These are phyloP conservation scores for Termitomyces sp. DNA, from an alignment of 768 basidiomycete species.

Conservation along the genomic window DNA sequence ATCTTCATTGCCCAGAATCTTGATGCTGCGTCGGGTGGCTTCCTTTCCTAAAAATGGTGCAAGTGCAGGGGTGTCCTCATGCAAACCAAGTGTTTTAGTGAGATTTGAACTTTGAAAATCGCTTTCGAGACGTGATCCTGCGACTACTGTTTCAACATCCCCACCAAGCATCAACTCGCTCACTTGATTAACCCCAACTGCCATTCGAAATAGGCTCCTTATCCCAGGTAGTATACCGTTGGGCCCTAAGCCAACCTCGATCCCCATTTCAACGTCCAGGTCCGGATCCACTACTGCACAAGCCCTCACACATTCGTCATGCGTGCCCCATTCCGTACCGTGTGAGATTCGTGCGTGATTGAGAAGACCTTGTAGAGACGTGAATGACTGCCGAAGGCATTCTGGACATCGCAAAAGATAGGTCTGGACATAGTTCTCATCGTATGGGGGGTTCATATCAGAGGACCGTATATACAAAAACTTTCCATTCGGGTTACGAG, in stretches of 20 bases:
- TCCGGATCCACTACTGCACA: constrained; percentile 38
- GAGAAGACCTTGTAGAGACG: constrained; percentile 46
- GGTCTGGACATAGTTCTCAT: constrained; percentile 18
- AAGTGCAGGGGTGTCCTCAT: constrained; percentile 43
- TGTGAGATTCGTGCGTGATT: constrained; percentile 50
- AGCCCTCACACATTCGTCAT: constrained; percentile 48
- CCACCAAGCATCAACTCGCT: neutral
- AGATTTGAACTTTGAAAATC: constrained; percentile 20
- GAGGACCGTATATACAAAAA: constrained; percentile 36
- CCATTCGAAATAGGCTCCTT: constrained; percentile 42
- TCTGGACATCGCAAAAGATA: constrained; percentile 40
- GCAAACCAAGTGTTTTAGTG: constrained; percentile 39
- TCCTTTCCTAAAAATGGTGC: constrained; percentile 43
- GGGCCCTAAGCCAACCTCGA: constrained; percentile 37
- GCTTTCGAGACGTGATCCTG: neutral
- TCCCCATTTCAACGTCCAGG: constrained; percentile 33
- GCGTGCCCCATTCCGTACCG: constrained; percentile 44
- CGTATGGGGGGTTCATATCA: constrained; percentile 15
- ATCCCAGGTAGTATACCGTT: constrained; percentile 39
- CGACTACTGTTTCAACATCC: neutral
- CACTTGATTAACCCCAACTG: constrained; percentile 27
- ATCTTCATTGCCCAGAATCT: constrained; percentile 28
- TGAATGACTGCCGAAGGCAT: constrained; percentile 39
- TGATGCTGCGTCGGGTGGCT: constrained; percentile 34
- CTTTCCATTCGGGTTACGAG: constrained; percentile 16